Base-by-base conservation (phyloP, 176 grass and related monocot genomes). In the Phyllostachys edulis region DNA sequence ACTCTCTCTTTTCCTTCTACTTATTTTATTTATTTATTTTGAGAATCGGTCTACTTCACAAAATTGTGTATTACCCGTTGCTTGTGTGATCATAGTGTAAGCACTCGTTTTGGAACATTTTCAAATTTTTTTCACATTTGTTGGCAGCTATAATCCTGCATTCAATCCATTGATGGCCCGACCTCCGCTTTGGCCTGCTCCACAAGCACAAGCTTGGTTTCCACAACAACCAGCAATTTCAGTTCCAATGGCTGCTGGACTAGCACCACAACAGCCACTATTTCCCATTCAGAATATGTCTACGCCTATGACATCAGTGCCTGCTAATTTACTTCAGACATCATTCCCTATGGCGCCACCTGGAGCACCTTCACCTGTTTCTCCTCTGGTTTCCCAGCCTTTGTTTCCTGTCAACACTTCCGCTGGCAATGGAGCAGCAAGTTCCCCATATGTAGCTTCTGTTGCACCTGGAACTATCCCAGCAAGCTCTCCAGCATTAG, bases 241-340 rank as follows among this genome's bases (percentile, higher is more conserved):
- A 77, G 41, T 94, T 73, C 83, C 34, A 78, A 81, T 81, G 71
- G 44, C 73, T 40, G 11, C 85, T 85, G 86, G 81, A 2, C 68
- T 81, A 69, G 84, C 77, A 41, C 89, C 87, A 47, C 93, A 90
- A 32, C 96, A 95, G 21, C 93, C 91, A 62, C 80, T 99, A 37
- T 99, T 99, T 68, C 97, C 97, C 14, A 92, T 99, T 86, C 97
- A 99, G 67, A 98, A 90, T 85, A 87, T 93, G 74, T 71, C 71
- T 70, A 82, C 84, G 92, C 83, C 86, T 85, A 86, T 92, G 77
- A 78, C 89, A 50, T 86, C 91, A 72, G 76, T 84, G 71, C 63
- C 93, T 83, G 63, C 76, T 78, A 79, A 87, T 86, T 74, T 86
- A 80, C 87, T 95, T 68, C 95, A 89, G 60, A 65, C 91, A 81